These are phyloP conservation scores for Talaromyces verruculosus DNA, from an alignment of 2,329 filamentous ascomycete genomes.

Conservation along the genomic window DNA sequence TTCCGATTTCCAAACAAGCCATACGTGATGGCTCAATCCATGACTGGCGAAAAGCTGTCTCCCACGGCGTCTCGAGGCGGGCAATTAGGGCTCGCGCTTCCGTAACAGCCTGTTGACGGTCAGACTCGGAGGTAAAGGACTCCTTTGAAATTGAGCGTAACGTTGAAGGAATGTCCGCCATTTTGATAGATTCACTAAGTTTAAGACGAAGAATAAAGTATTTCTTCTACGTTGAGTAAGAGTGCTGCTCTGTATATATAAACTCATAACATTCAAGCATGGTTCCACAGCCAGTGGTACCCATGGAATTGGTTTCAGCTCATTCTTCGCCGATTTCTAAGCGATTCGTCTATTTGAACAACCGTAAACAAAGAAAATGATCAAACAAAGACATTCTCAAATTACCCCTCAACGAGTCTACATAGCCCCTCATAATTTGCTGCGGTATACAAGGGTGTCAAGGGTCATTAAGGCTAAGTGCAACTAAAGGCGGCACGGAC, in stretches of 20 bases:
- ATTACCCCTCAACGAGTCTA: not conserved
- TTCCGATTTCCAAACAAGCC: conserved; percentile 11
- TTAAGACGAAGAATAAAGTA: not conserved
- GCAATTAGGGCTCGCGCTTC: conserved; percentile 14
- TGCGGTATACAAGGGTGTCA: not conserved
- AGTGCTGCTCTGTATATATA: not conserved
- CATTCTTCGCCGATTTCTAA: not conserved
- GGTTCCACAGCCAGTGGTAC: not conserved
- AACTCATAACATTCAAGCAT: not conserved
- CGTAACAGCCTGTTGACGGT: conserved; percentile 9
- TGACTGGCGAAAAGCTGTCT: conserved; percentile 12
- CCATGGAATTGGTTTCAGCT: not conserved
- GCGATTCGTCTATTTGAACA: not conserved
- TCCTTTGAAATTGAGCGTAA: conserved; percentile 9
- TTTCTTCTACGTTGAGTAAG: not conserved
- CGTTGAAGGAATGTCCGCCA: not conserved
- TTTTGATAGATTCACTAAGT: not conserved
- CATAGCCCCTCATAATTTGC: not conserved
- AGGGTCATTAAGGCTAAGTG: not conserved
- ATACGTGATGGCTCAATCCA: conserved; percentile 17
- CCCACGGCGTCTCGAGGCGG: conserved; percentile 13
- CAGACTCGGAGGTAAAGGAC: conserved; percentile 8
- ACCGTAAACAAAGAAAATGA: not conserved
- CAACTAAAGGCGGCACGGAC: not conserved
- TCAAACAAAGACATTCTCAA: not conserved